These are phyloP conservation scores for Grosmannia serpens DNA, from an alignment of 2,329 filamentous ascomycete genomes.

Conservation along the genomic window DNA sequence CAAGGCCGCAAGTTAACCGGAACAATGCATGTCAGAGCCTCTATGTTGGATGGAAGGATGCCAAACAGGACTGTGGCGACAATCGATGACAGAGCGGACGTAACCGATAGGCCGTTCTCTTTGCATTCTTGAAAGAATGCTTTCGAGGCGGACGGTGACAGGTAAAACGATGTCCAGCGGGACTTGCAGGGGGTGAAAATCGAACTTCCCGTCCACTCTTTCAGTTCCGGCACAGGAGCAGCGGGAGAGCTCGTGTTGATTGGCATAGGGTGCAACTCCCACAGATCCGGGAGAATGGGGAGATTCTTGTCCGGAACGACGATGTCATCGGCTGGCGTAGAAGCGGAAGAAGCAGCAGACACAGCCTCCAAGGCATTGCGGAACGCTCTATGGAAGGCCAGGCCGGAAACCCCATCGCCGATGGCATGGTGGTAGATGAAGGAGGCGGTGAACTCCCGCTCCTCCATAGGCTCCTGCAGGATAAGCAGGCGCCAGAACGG, in stretches of 20 bases:
- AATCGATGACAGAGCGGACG: not conserved
- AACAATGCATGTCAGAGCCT: not conserved
- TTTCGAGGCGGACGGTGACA: not conserved
- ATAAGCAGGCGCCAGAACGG: not conserved
- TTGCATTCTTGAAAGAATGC: not conserved
- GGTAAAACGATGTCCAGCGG: not conserved
- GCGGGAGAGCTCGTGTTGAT: not conserved
- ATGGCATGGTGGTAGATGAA: conserved; percentile 4
- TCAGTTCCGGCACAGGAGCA: not conserved
- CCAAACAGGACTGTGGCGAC: not conserved
- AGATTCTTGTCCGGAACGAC: not conserved
- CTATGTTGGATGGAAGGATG: not conserved
- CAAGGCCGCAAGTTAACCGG: not conserved
- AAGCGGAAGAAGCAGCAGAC: not conserved
- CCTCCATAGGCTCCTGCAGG: not conserved
- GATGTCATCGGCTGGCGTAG: not conserved
- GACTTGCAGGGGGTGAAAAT: not conserved
- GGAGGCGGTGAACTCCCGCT: not conserved
- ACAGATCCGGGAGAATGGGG: not conserved
- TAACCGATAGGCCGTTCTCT: not conserved
- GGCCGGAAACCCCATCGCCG: not conserved
- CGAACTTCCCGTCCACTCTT: not conserved
- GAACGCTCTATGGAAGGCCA: not conserved
- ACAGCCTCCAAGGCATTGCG: not conserved
- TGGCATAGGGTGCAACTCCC: not conserved